phyloP scores from a whole-genome alignment of 352 stramenopile genomes.

The Pythium phragmiticola region DNA sequence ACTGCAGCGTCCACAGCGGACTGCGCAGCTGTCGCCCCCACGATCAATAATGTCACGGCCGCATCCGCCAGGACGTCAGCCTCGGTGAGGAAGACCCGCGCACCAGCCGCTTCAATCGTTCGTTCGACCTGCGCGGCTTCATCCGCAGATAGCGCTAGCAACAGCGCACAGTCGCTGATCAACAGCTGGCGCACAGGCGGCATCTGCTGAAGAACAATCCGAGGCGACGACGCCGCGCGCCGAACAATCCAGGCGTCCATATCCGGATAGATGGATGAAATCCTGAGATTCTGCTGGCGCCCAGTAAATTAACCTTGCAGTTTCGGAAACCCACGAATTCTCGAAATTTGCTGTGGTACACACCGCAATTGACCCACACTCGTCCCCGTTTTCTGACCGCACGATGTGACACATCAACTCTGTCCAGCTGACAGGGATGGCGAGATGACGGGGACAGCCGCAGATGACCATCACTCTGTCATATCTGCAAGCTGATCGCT shows the following conservation, averaged over 20 bases:
- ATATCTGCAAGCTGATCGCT: not conserved
- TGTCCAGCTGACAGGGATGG: not conserved
- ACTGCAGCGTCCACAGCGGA: slow-evolving; percentile 6
- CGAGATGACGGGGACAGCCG: not conserved
- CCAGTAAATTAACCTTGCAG: not conserved
- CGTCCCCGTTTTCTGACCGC: slow-evolving; percentile 12
- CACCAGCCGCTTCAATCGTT: slow-evolving; percentile 1
- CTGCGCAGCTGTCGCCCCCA: slow-evolving; percentile 1
- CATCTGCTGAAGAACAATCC: not conserved
- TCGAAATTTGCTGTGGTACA: not conserved
- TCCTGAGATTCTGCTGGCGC: slow-evolving; percentile 1
- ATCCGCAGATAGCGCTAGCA: slow-evolving; percentile 30
- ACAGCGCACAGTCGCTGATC: slow-evolving; percentile 11
- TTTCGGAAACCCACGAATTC: not conserved
- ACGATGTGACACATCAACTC: slow-evolving; percentile 6
- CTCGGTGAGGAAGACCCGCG: not conserved
- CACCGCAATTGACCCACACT: not conserved
- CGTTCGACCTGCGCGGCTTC: not conserved
- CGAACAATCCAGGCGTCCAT: slow-evolving; percentile 71
- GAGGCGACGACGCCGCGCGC: slow-evolving; percentile 10
- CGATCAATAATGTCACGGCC: slow-evolving; percentile 16
- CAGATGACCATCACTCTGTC: slow-evolving; percentile 4
- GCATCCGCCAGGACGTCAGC: not conserved
- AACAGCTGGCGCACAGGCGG: slow-evolving; percentile 34
- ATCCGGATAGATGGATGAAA: not conserved